Evolutionary conservation across 2,329 filamentous ascomycete species (phyloP), one percentile per base, ranked within the genome.

Genomic region (Trichoderma sp.): DNA sequence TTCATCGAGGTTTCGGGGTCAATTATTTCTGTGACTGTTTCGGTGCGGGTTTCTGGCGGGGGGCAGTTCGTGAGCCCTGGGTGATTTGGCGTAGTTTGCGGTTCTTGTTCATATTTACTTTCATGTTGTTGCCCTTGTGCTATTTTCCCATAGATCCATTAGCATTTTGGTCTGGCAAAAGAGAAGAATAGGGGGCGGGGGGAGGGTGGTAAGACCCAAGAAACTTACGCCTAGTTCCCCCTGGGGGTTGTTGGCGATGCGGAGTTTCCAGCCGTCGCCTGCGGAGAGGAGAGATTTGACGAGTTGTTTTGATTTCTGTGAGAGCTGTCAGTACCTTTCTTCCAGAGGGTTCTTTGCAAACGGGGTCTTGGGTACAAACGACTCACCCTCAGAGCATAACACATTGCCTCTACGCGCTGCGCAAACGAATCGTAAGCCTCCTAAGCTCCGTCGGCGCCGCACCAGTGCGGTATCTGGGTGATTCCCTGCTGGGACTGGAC

Each of bases 391-490:
- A 77, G 62, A 34, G 73, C 73, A 43, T 74, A 74, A 71, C 76
- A 76, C 12, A 80, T 76, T 28, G 75, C 74, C n/a, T 74, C 74
- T 24, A 80, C 71, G 21, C 78, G 76, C 15, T 69, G 72, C 67
- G 62, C 66, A 61, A 79, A 76, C 51, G 75, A 73, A 53, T 60
- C 43, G 70, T 77, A 78, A 71, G 76, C 74, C 74, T 79, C 78
- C 78, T 77, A 80, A 28, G 74, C 74, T 63, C 77, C 77, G 57
- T 79, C 77, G 63, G 76, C 74, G 71, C 72, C 75, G 70, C 76
- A 78, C 77, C 77, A 79, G 64, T 69, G 70, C 60, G 75, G 72
- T 67, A 77, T 71, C 43, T 74, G 75, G 5, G 76, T 74, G 21
- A 71, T 63, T n/a, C 78, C 78, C 56, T 77, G 75, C 70, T 80